Conservation (phyloP, 768 basidiomycete species). For the Trametes cubensis region DNA sequence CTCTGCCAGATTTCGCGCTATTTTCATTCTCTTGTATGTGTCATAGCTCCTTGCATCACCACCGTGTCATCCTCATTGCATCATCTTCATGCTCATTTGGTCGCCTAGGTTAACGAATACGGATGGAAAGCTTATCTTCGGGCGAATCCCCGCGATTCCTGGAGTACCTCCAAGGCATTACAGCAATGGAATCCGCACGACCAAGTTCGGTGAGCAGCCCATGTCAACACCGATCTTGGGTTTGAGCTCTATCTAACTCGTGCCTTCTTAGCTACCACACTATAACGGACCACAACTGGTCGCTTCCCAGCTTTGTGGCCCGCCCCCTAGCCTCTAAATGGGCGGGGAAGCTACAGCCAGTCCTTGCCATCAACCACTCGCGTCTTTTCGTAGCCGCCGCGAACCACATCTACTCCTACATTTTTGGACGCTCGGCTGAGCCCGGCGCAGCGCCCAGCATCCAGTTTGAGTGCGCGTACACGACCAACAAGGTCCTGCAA, state of each 20-base stretch:
- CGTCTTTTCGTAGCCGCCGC: conserved; percentile 67
- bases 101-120: conserved; percentile 56
- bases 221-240: no score
- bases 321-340: conserved; percentile 66
- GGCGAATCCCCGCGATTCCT: conserved; percentile 55
- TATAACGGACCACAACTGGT: conserved; percentile 60
- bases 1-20: conserved; percentile 44
- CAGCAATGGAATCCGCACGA: conserved; percentile 46
- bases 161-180: conserved; percentile 50
- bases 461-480: conserved; percentile 31
- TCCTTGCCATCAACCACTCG: conserved; percentile 55
- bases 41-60: no score
- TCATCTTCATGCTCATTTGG: conserved; percentile 2
- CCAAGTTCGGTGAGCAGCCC: conserved; percentile 39
- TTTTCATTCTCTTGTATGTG: conserved; percentile 47
- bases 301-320: conserved; percentile 52
- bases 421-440: conserved; percentile 38
- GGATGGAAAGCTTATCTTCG: conserved; percentile 62
- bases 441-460: conserved; percentile 26
- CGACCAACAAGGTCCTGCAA: conserved; percentile 28
- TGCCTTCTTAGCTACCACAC: conserved; percentile 45
- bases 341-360: conserved; percentile 57
- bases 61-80: not conserved
- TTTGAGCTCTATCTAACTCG: no score
- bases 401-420: conserved; percentile 57